A percentile compares a stretch with the other conserved stretches of the same genome.
phyloP scores from a whole-genome alignment of 2,329 filamentous ascomycete species.

The Aspergillus japonicus region DNA sequence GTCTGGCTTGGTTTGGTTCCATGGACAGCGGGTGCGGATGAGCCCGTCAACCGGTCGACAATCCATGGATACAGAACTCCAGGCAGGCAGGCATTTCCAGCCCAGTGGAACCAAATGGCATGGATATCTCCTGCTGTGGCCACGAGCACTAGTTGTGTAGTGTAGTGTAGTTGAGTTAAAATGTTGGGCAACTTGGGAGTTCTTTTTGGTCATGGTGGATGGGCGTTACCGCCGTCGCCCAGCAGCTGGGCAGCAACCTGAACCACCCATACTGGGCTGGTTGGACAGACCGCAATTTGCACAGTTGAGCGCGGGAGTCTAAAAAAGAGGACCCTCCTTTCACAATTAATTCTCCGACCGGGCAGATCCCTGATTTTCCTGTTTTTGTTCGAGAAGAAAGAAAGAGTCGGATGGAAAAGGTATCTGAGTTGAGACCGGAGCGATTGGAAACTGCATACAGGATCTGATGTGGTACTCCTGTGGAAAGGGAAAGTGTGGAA shows the following conservation, averaged over 20 bases:
- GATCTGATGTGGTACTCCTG: background rate
- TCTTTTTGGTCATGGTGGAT: slow-evolving; percentile 28
- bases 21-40: slow-evolving; percentile 7
- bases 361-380: background rate
- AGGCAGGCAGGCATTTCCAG: slow-evolving; percentile 10
- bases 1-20: background rate
- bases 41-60: background rate
- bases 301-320: slow-evolving; percentile 6
- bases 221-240: slow-evolving; percentile 33
- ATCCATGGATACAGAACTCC: background rate
- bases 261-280: slow-evolving; percentile 10
- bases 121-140: slow-evolving; percentile 1
- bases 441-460: background rate
- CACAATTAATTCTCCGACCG: background rate
- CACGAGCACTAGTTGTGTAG: background rate
- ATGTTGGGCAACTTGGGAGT: slow-evolving; percentile 9
- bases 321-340: slow-evolving; percentile 1
- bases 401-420: background rate
- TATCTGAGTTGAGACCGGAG: background rate
- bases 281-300: slow-evolving; percentile 23
- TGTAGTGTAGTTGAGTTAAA: background rate
- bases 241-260: slow-evolving; percentile 35
- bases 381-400: background rate
- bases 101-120: slow-evolving; percentile 14
- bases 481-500: too few relatives aligned